Evolutionary conservation across 140 eudicot genomes (phyloP), one percentile per base, ranked within the genome.

Genomic region (Stevia rebaudiana): DNA sequence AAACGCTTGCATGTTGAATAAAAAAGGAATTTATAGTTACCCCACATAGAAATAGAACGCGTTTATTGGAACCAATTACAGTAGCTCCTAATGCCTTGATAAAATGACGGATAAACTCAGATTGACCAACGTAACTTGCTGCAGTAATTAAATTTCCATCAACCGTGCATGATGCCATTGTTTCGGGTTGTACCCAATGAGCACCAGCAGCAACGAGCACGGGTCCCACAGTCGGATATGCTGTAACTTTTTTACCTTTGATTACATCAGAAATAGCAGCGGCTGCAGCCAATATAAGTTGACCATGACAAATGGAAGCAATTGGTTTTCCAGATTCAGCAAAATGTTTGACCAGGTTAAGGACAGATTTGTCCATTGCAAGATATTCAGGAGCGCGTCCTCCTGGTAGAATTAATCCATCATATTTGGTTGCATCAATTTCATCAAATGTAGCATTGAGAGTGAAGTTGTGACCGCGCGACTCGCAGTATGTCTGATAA

Each of bases 321-420:
- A 92, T 79, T 37, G 98, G 95, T 78, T 88, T 92, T 58, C 81
- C 83, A 36, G 79, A 67, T 30, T 69, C 73, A 22, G 76, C 76
- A 80, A 92, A 88, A 40, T 83, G 75, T 21, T 73, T 74, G 64
- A 92, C 96, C 79, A 92, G 70, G 21, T 78, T 78, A 3, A 65
- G 51, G 8, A 92, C 94, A 41, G 94, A 70, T 65, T 71, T 80
- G 72, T 88, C 56, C 83, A 85, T 77, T 2, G 95, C 92, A 47
- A 92, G 98, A 83, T 92, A 92, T 70, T 92, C 98, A 0, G 98
- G 94, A 61, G 98, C 84, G 63, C 98, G 86, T 22, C 95, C 98
- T 28, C 98, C 96, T 28, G 92, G 95, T 55, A 92, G 71, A 36
- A 92, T 68, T 55, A 92, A 59, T 3, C 96, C 98, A 56, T 83